phyloP scores from a whole-genome alignment of 83 land plant species.

The Picea engelmannii region DNA sequence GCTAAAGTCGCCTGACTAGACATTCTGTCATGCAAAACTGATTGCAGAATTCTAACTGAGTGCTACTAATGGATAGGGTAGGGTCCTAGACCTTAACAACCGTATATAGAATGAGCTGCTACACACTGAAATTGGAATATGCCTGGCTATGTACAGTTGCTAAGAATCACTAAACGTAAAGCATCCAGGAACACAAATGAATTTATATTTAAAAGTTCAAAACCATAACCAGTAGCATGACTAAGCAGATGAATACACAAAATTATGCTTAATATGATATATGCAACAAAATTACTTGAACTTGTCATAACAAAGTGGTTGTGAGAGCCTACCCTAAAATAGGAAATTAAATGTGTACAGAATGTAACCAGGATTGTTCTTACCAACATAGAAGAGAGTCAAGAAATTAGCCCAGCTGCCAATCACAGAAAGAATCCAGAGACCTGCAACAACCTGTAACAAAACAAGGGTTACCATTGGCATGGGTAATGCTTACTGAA shows the following conservation, averaged over 20 bases:
- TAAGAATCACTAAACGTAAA: background rate
- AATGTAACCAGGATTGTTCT: background rate
- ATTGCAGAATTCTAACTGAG: background rate
- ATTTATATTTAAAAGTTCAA: no score
- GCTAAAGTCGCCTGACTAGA: background rate
- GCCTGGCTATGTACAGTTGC: background rate
- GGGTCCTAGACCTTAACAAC: background rate
- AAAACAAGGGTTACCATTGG: slow-evolving; percentile 6
- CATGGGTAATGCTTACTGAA: background rate
- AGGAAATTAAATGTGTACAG: no score
- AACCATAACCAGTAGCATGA: no score
- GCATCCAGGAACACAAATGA: no score
- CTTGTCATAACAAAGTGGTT: no score
- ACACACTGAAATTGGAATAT: background rate
- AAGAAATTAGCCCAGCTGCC: slow-evolving; percentile 55
- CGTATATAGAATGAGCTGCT: background rate
- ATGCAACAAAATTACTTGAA: no score
- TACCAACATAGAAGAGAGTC: slow-evolving; percentile 60
- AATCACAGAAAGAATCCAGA: slow-evolving; percentile 54
- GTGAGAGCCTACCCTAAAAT: no score
- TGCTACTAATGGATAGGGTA: background rate
- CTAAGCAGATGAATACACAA: no score
- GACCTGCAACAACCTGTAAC: slow-evolving; percentile 47
- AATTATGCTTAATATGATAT: no score
- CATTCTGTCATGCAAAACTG: background rate